Base-by-base conservation (phyloP, 306 rosid species). In the Sindora glabra region DNA sequence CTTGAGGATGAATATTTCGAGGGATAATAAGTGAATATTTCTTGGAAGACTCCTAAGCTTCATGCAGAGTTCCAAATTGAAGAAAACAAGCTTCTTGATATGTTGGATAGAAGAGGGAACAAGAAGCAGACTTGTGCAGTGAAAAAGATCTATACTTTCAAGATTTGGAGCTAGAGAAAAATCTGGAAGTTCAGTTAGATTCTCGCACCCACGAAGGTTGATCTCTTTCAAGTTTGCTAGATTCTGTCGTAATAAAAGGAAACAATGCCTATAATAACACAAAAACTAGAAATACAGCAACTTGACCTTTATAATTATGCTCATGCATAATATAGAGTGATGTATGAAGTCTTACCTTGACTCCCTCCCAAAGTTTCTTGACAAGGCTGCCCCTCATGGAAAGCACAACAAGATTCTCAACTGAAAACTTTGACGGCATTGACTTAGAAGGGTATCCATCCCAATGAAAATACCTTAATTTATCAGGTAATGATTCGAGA, bases 1-100 rank as follows among this genome's bases (percentile, higher is more conserved):
- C 10, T 0, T 0, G 26, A 47, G 27, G 5, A 0, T 0, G 11
- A 48, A 17, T 0, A 2, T 0, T 3, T 0, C 10, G 1, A 48
- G 53, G 5, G 30, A 48, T 25, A 13, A 5, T 2, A 48, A 21
- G 10, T 48, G 16, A 23, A 48, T 5, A 12, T 22, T 10, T 0
- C 32, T 21, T 21, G 6, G 29, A 22, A 48, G 23, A 46, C n/a
- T 10, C 13, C 10, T 19, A 7, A 46, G 12, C 10, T 5, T 46
- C 10, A 6, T 46, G 51, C 51, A 46, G 14, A 0, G 13, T 4
- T 1, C 0, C 4, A 46, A 18, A 18, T 17, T 2, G 1, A 47
- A 0, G 10, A 2, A 1, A 3, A 12, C 27, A 10, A 48, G 53
- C 27, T 19, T 48, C 8, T 48, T 7, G 8, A 19, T 29, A 8